These are phyloP conservation scores for Ophiocordyceps camponoti-rufipedis DNA, from an alignment of 2,329 filamentous ascomycete species.

Conservation along the genomic window DNA sequence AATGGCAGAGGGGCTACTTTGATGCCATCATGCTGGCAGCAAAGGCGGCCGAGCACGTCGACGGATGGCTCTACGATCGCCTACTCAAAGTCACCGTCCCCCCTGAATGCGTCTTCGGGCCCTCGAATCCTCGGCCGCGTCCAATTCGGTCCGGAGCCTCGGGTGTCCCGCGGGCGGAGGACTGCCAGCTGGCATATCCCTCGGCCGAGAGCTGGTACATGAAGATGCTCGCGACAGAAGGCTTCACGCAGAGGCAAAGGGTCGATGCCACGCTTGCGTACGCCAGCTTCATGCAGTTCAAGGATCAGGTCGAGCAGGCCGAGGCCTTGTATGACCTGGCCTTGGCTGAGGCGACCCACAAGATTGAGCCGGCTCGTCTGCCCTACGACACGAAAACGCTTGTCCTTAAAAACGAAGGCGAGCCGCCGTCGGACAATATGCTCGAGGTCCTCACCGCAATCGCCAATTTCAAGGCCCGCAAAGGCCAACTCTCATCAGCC, in stretches of 20 bases:
- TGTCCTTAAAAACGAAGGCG: slow-evolving; percentile 40
- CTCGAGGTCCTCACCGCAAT: slow-evolving; percentile 58
- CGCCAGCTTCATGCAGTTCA: slow-evolving; percentile 71
- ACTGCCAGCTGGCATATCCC: slow-evolving; percentile 53
- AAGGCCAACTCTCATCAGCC: slow-evolving; percentile 46
- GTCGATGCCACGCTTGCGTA: slow-evolving; percentile 70
- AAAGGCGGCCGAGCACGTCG: slow-evolving; percentile 59
- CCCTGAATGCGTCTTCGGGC: slow-evolving; percentile 56
- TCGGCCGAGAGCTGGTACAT: slow-evolving; percentile 63
- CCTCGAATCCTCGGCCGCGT: slow-evolving; percentile 64
- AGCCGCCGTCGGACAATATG: slow-evolving; percentile 51
- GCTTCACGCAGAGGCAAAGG: slow-evolving; percentile 62
- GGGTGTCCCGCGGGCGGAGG: slow-evolving; percentile 50
- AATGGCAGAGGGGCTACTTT: slow-evolving; percentile 76
- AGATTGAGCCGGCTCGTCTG: slow-evolving; percentile 20
- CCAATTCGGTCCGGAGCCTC: slow-evolving; percentile 48
- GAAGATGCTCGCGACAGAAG: slow-evolving; percentile 62
- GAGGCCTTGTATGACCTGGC: slow-evolving; percentile 59
- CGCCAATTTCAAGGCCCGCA: slow-evolving; percentile 58
- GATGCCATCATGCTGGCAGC: slow-evolving; percentile 64
- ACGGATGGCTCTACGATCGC: slow-evolving; percentile 59
- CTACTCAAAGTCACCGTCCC: slow-evolving; percentile 50
- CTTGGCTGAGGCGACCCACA: slow-evolving; percentile 51
- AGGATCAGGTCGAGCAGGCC: slow-evolving; percentile 44
- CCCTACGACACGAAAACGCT: slow-evolving; percentile 43